These are phyloP conservation scores for Neurospora cerealis DNA, from an alignment of 495 filamentous ascomycete genomes.

Conservation along the genomic window DNA sequence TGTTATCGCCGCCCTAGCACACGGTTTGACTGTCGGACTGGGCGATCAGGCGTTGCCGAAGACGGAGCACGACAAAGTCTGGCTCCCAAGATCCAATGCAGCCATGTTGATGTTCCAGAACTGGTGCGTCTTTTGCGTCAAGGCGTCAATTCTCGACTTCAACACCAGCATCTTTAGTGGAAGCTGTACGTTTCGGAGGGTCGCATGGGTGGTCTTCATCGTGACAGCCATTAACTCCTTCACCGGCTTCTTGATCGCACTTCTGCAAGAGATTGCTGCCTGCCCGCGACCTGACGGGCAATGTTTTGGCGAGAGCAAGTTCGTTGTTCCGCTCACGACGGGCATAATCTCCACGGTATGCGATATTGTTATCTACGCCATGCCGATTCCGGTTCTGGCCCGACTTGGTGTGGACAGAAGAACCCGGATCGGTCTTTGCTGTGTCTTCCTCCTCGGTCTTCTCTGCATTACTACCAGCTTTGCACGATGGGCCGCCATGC, in stretches of 20 bases:
- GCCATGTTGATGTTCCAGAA: background rate
- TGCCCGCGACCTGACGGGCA: background rate
- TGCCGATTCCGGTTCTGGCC: constrained; percentile 9
- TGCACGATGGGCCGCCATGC: background rate
- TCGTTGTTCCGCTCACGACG: constrained; percentile 3
- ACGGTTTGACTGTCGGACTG: background rate
- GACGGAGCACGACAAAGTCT: background rate
- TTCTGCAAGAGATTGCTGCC: background rate
- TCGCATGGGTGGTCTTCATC: background rate
- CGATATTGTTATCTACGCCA: constrained; percentile 8
- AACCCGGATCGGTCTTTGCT: constrained; percentile 3
- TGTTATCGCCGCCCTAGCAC: background rate
- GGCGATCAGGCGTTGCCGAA: too few species aligned
- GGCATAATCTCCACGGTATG: background rate
- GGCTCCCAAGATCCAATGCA: background rate
- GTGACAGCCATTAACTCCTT: constrained; percentile 2
- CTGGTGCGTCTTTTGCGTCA: constrained; percentile 1
- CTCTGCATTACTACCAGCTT: background rate
- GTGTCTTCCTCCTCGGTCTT: constrained; percentile 5
- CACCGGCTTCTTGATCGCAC: background rate
- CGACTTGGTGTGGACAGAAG: constrained; percentile 4
- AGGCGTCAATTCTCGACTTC: constrained; percentile 6
- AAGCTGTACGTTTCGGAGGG: too few species aligned
- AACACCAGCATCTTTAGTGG: constrained; percentile 3
- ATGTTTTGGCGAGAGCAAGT: background rate